Conservation (phyloP, 176 grass and related monocot genomes). For the Ampelocalamus luodianensis region DNA sequence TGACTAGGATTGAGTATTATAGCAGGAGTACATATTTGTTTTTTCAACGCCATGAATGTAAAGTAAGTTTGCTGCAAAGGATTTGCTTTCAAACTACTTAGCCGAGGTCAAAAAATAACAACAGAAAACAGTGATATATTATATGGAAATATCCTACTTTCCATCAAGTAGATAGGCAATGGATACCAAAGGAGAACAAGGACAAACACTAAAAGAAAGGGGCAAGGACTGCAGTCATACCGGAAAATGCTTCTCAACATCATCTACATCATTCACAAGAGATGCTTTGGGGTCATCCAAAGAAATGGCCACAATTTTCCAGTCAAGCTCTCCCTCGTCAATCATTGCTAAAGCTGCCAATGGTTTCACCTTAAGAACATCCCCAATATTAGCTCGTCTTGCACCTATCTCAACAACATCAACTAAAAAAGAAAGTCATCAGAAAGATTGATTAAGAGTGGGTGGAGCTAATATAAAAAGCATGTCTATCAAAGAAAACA, state of each 20-base stretch:
- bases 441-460: conserved; percentile 10
- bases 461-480: conserved; percentile 22
- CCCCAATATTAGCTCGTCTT: conserved; percentile 79
- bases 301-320: conserved; percentile 98
- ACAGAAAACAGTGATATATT: conserved; percentile 2
- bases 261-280: conserved; percentile 91
- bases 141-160: conserved; percentile 15
- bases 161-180: background rate
- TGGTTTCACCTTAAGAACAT: conserved; percentile 94
- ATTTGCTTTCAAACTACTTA: conserved; percentile 26
- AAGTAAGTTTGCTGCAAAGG: background rate
- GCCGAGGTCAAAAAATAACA: background rate
- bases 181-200: conserved; percentile 26
- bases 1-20: background rate
- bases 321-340: conserved; percentile 96
- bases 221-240: conserved; percentile 48
- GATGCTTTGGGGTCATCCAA: conserved; percentile 97
- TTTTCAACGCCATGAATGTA: conserved; percentile 5
- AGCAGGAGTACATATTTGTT: background rate
- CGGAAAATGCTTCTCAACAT: conserved; percentile 96
- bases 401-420: conserved; percentile 99
- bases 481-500: conserved; percentile 14
- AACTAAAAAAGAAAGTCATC: conserved; percentile 55
- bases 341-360: conserved; percentile 99
- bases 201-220: conserved; percentile 37